Base-by-base conservation (phyloP, 1,139 yeast genomes). In the Martiniozyma asiatica region DNA sequence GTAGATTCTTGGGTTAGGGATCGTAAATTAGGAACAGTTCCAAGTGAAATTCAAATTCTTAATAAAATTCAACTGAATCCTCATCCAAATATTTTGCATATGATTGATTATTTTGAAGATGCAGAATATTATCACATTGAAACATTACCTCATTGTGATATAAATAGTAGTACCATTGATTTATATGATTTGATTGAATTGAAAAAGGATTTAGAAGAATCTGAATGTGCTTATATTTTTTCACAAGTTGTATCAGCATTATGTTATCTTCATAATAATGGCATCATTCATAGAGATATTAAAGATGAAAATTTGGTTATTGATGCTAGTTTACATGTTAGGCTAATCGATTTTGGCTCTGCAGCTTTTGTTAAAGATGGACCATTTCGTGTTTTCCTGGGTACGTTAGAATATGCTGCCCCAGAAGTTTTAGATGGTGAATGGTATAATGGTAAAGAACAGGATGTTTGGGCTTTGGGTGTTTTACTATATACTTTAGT, bases 1-100 rank as follows among this genome's bases (percentile, higher is more conserved):
- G 96, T 89, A 7, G 98, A 89, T 52, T 84, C 97, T 0, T 89
- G 98, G 98, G 94, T 85, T 2, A 63, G 97, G 34, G 97, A 89
- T 53, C 68, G 95, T 14, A 70, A 69, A 39, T 59, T 87, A 25
- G 98, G 98, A 4, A 87, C 95, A 0, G 80, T 89, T 20, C 97
- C 98, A 1, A 75, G 89, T 12, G 98, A 89, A 53, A 89, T 89
- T 44, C 94, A 85, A 51, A 78, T 89, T 28, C 76, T 89, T 84
- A 76, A 89, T 18, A 74, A 75, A 14, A 59, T 89, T 37, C 74
- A 73, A 46, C 60, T 65, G 31, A 71, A 72, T 38, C 89, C 87
- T 1, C 97, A 89, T 52, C 89, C 87, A 6, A 85, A 84, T 51
- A 80, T 87, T 29, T 69, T 85, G 65, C 64, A 81, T 39, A 67